Percentiles rank a stretch among this genome's conserved stretches.
Evolutionary conservation across 2,329 filamentous ascomycete species (phyloP).

Genomic region (Stachybotrys echinatus): DNA sequence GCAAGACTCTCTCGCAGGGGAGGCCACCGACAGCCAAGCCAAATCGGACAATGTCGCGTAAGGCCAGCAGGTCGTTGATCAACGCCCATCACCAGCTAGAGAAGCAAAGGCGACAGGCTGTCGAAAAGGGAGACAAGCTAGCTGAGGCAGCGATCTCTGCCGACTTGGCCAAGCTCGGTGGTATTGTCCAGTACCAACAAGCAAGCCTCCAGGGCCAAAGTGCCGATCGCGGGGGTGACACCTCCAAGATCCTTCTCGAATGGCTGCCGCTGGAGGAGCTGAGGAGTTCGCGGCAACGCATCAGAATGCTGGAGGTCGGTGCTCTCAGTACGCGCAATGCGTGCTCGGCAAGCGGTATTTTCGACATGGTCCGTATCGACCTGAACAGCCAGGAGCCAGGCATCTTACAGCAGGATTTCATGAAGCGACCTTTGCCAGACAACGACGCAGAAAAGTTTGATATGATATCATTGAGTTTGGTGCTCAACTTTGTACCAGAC

Average conservation of each 20-base stretch:
- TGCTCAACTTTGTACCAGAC: conserved; percentile 90
- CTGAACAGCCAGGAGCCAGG: conserved; percentile 77
- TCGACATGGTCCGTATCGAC: conserved; percentile 81
- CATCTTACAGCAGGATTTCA: conserved; percentile 89
- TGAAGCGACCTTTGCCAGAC: conserved; percentile 72
- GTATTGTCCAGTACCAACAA: conserved; percentile 58
- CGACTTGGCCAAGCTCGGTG: conserved; percentile 54
- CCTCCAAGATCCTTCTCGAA: conserved; percentile 57
- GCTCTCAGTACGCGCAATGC: conserved; percentile 80
- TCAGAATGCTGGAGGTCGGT: conserved; percentile 82
- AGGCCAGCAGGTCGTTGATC: conserved; percentile 59
- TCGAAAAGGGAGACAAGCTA: conserved; percentile 42
- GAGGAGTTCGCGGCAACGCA: conserved; percentile 15
- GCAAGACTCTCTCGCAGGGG: conserved; percentile 41
- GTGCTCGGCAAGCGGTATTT: conserved; percentile 66
- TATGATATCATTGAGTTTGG: conserved; percentile 84
- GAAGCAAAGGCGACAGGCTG: conserved; percentile 55
- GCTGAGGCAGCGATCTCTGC: conserved; percentile 40
- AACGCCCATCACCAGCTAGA: conserved; percentile 61
- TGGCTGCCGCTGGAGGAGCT: conserved; percentile 44
- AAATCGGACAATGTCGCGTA: conserved; percentile 56
- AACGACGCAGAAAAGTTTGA: conserved; percentile 66
- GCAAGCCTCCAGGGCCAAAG: conserved; percentile 66
- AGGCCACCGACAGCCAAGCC: conserved; percentile 51
- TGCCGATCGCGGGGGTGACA: conserved; percentile 61